phyloP scores from a whole-genome alignment of 1,284 basidiomycete species.

The Gomphus bonarii region DNA sequence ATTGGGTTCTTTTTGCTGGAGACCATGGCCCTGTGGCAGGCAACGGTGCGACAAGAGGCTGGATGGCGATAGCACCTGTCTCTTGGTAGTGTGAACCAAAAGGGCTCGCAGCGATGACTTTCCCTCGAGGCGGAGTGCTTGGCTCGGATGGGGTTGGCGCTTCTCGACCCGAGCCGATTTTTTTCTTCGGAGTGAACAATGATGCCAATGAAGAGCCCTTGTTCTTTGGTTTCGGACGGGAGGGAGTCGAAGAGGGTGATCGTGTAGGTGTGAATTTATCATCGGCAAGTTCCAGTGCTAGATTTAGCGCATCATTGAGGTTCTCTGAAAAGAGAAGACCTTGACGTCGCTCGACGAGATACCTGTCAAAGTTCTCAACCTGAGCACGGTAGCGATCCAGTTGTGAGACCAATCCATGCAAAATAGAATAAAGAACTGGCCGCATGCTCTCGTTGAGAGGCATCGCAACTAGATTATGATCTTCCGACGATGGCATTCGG shows the following conservation, averaged over 20 bases:
- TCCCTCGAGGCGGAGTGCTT: slow-evolving; percentile 33
- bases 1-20: slow-evolving; percentile 36
- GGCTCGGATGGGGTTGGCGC: slow-evolving; percentile 29
- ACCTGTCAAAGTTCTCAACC: slow-evolving; percentile 76
- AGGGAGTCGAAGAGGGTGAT: slow-evolving; percentile 15
- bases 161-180: slow-evolving; percentile 19
- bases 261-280: slow-evolving; percentile 26
- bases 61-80: slow-evolving; percentile 64
- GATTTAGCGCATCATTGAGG: slow-evolving; percentile 77
- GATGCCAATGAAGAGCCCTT: slow-evolving; percentile 52
- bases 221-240: slow-evolving; percentile 39
- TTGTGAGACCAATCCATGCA: slow-evolving; percentile 69
- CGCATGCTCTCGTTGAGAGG: slow-evolving; percentile 59
- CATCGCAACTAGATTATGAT: slow-evolving; percentile 49
- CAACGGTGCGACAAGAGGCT: slow-evolving; percentile 54
- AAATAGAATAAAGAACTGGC: slow-evolving; percentile 71
- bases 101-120: slow-evolving; percentile 57
- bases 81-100: slow-evolving; percentile 80
- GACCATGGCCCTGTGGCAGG: slow-evolving; percentile 56
- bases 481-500: slow-evolving; percentile 35
- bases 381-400: slow-evolving; percentile 68
- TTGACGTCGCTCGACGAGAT: slow-evolving; percentile 76
- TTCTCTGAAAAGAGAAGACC: slow-evolving; percentile 91
- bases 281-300: slow-evolving; percentile 51
- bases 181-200: slow-evolving; percentile 71